A percentile compares a stretch with the other conserved stretches of the same genome.
phyloP scores from a whole-genome alignment of 2,329 filamentous ascomycete species.

The Chalaropsis ovoidea region DNA sequence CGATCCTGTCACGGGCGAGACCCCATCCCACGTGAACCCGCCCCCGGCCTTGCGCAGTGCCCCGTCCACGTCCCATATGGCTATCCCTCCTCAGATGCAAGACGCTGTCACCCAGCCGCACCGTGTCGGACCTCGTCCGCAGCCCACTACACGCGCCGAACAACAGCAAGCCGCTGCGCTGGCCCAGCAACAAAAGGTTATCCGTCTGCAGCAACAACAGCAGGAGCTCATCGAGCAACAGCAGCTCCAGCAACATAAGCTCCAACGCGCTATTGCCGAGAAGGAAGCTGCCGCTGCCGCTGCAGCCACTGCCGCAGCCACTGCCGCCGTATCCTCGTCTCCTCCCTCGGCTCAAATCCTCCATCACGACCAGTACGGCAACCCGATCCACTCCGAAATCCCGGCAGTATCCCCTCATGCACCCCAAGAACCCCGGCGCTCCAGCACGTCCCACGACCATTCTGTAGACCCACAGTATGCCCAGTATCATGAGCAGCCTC shows the following conservation, averaged over 20 bases:
- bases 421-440: background rate
- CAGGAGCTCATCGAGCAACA: constrained; percentile 30
- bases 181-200: constrained; percentile 30
- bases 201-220: constrained; percentile 29
- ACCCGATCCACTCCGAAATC: background rate
- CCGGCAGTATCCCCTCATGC: background rate
- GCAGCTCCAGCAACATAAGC: constrained; percentile 33
- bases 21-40: constrained; percentile 30
- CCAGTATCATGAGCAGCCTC: background rate
- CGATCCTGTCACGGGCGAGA: constrained; percentile 56
- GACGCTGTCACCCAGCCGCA: constrained; percentile 21
- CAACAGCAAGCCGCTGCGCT: constrained; percentile 22
- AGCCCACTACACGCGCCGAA: constrained; percentile 26
- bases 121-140: constrained; percentile 24
- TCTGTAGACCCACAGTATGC: background rate
- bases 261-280: constrained; percentile 30
- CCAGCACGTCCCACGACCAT: background rate
- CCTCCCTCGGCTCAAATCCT: constrained; percentile 19
- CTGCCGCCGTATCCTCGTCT: constrained; percentile 31
- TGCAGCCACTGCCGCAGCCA: constrained; percentile 31
- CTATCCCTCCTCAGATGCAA: constrained; percentile 24
- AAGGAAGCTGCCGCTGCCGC: constrained; percentile 31
- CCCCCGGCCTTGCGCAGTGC: background rate
- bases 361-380: constrained; percentile 2
- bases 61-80: constrained; percentile 19